Base-by-base conservation (phyloP, 257 asterid genomes). In the Osmanthus fragrans region DNA sequence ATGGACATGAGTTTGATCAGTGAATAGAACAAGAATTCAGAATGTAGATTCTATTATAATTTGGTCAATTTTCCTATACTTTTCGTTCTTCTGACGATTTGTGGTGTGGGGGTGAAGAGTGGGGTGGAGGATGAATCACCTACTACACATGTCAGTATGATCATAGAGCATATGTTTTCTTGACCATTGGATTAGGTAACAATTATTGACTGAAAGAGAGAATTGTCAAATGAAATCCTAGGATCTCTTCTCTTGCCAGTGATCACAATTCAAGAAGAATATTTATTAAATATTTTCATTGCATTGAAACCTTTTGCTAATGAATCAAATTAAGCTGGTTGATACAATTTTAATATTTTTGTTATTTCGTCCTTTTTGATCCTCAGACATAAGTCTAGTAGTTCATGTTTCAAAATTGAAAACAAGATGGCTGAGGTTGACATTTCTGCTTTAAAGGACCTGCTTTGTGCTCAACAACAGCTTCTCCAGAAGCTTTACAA, bases 401-500 rank as follows among this genome's bases (percentile, higher is more conserved):
- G 40, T 70, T 70, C 39, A 15, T 60, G 32, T 71, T 73, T 63
- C 37, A 15, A 70, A 81, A 39, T 69, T 66, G 29, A 64, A 25
- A 74, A 47, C 42, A 19, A 32, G 21, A 90, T 92, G 97, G 92
- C 90, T 8, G 91, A 89, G 77, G 12, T 80, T 4, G 93, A 95
- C 71, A 80, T 89, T 29, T 77, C 85, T 54, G 37, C 80, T 8
- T 70, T 95, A 30, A 93, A 88, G 75, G 97, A 90, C 4, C 84
- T 96, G 23, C 97, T 95, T 3, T 82, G 89, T 65, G 86, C 90
- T 58, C 99, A 95, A 67, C 99, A 92, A 73, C 79, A 79, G 83
- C 90, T 95, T 80, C 91, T 95, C 70, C 94, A 87, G 81, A 87
- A 89, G 45, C 98, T 93, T 23, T 89, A 91, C 91, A 77, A 73